Percentiles rank a stretch among this genome's conserved stretches.
phyloP scores from a whole-genome alignment of 768 basidiomycete genomes.

The Agaricus subrufescens region DNA sequence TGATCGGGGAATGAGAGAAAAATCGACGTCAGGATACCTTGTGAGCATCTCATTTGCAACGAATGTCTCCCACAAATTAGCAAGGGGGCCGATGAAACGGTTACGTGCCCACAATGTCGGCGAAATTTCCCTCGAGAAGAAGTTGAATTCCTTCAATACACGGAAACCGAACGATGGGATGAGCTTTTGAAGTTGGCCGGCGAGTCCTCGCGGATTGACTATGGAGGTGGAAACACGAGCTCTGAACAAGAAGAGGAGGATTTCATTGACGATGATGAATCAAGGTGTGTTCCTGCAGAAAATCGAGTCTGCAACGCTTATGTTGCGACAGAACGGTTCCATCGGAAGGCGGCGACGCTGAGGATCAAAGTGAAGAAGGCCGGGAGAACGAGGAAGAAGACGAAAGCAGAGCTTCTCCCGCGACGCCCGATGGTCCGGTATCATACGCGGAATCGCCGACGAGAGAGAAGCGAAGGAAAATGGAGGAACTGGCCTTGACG shows the following conservation, averaged over 20 bases:
- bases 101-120: constrained; percentile 36
- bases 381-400: neutral
- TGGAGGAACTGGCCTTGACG: constrained; percentile 27
- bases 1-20: neutral
- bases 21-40: constrained; percentile 27
- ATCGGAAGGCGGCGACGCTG: constrained; percentile 7
- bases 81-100: constrained; percentile 22
- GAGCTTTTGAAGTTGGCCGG: constrained; percentile 32
- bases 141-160: constrained; percentile 28
- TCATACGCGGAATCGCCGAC: constrained; percentile 25
- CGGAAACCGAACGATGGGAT: constrained; percentile 41
- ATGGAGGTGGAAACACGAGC: constrained; percentile 28
- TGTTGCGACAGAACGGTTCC: neutral
- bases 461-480: constrained; percentile 26
- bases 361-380: neutral
- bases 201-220: constrained; percentile 34
- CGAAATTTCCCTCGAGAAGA: constrained; percentile 22
- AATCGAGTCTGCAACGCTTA: constrained; percentile 4
- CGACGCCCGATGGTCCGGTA: constrained; percentile 8
- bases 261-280: constrained; percentile 22
- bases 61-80: constrained; percentile 27
- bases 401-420: neutral
- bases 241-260: constrained; percentile 39
- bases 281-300: constrained; percentile 10
- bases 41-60: constrained; percentile 40